These are phyloP conservation scores for Zoysia pacifica DNA, from an alignment of 176 grass and related monocot species.

Conservation along the genomic window DNA sequence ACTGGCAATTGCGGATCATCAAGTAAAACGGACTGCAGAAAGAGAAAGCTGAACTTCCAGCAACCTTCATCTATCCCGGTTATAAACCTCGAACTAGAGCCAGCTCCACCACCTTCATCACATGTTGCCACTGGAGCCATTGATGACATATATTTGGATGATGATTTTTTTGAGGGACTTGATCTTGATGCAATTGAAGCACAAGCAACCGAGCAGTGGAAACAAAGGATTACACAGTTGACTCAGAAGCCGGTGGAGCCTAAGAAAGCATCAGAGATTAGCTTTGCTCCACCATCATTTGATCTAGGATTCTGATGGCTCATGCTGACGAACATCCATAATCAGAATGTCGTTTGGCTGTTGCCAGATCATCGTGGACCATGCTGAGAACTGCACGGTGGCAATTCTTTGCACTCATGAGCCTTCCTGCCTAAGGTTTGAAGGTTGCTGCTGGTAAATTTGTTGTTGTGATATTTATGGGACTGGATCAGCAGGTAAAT, in stretches of 20 bases:
- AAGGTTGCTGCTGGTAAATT: background rate
- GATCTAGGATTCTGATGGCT: constrained; percentile 51
- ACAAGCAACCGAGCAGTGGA: constrained; percentile 59
- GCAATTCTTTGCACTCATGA: background rate
- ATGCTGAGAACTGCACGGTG: background rate
- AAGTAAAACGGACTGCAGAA: constrained; percentile 70
- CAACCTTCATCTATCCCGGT: constrained; percentile 39
- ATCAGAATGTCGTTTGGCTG: constrained; percentile 16
- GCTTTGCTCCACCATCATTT: constrained; percentile 52
- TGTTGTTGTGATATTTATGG: background rate
- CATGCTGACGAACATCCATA: constrained; percentile 16
- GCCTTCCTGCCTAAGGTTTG: background rate
- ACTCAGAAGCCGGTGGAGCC: constrained; percentile 29
- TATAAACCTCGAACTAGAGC: constrained; percentile 40
- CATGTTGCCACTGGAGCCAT: background rate
- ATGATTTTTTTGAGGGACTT: constrained; percentile 72
- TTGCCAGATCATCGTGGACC: background rate
- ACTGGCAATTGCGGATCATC: constrained; percentile 49
- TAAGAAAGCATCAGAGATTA: constrained; percentile 39
- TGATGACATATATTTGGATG: constrained; percentile 49
- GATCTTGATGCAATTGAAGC: constrained; percentile 91
- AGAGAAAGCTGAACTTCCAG: constrained; percentile 89
- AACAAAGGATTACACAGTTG: constrained; percentile 38
- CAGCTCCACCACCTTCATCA: constrained; percentile 18
- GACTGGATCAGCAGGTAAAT: background rate